Evolutionary conservation across 1,284 basidiomycete species (phyloP), one percentile per base, ranked within the genome.

Genomic region (Fomes fomentarius): DNA sequence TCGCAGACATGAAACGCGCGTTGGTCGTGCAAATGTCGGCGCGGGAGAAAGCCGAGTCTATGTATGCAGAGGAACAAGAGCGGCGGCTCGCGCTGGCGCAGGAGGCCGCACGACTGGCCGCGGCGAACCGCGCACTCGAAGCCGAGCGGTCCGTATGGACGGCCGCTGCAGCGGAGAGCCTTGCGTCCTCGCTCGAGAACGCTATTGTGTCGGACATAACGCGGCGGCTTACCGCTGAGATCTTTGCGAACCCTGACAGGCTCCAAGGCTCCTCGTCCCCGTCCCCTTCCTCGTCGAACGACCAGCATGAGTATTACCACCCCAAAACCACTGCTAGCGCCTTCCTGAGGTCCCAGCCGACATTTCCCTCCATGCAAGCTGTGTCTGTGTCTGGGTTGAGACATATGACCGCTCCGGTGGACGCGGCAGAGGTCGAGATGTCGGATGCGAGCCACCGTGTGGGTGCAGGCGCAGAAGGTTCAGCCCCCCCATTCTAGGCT

Each of bases 1-100:
- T 25, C 21, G 8, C 41, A 70, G 73, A 65, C 54, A 76, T 75
- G 75, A 71, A 63, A 39, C 68, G 61, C 53, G 66, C 72, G 31
- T 62, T 75, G 31, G 50, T 52, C 15, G 53, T 64, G 30, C 68
- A 74, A 47, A 62, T 60, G 21, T 65, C 57, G 39, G 70, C 69
- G 45, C 74, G 73, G 30, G 64, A 50, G 35, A 66, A 63, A 34
- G 70, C 67, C 1, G 73, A 75, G 61, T 63, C 57, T 30, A 56
- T 54, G 41, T 56, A 57, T 57, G 57, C 56, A 19, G 61, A 57
- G 39, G 66, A 67, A 48, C 38, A 60, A 26, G 50, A 50, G 52
- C 57, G 62, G 24, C 62, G 63, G 34, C 53, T 57, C 45, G 56
- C 50, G 28, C 56, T 61, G 19, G 66, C 65, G 51, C 48, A 34